phyloP scores from a whole-genome alignment of 2,329 filamentous ascomycete species.

The Ceratocystis destructans region DNA sequence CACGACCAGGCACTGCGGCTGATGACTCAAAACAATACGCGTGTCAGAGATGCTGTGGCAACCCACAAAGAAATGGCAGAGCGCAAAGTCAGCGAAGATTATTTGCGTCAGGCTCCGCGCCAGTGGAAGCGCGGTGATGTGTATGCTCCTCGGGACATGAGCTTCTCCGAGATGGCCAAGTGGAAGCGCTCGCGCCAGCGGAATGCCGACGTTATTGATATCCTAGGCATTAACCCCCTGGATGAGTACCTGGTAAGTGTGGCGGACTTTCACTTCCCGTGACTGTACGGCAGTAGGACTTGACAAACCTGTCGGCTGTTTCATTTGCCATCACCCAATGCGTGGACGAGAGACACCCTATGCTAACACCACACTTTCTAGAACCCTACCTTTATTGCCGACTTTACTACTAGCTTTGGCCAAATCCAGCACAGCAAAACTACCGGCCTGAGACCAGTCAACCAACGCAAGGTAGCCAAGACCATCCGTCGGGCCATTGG shows the following conservation, averaged over 20 bases:
- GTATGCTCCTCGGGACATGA: slow-evolving; percentile 82
- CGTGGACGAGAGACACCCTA: background rate
- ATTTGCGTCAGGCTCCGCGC: slow-evolving; percentile 51
- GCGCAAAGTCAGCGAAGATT: slow-evolving; percentile 35
- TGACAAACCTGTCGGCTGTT: background rate
- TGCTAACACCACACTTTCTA: slow-evolving; percentile 27
- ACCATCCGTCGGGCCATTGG: slow-evolving; percentile 81
- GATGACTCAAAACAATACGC: slow-evolving; percentile 21
- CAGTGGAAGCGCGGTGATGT: slow-evolving; percentile 68
- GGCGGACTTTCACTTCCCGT: background rate
- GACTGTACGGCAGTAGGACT: background rate
- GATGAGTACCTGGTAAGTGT: slow-evolving; percentile 69
- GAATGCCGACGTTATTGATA: slow-evolving; percentile 60
- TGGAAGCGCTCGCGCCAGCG: slow-evolving; percentile 51
- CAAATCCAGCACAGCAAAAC: slow-evolving; percentile 63
- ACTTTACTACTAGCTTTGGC: slow-evolving; percentile 74
- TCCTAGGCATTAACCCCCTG: slow-evolving; percentile 64
- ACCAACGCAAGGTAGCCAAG: slow-evolving; percentile 88
- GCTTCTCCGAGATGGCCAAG: slow-evolving; percentile 63
- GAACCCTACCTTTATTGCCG: slow-evolving; percentile 87
- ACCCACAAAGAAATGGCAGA: slow-evolving; percentile 22
- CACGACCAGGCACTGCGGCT: slow-evolving; percentile 19
- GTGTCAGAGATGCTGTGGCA: slow-evolving; percentile 15
- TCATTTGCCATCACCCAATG: background rate
- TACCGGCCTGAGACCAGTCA: slow-evolving; percentile 72